Evolutionary conservation across 2,329 filamentous ascomycete species (phyloP).

Genomic region (Colletotrichum neosansevieriae): DNA sequence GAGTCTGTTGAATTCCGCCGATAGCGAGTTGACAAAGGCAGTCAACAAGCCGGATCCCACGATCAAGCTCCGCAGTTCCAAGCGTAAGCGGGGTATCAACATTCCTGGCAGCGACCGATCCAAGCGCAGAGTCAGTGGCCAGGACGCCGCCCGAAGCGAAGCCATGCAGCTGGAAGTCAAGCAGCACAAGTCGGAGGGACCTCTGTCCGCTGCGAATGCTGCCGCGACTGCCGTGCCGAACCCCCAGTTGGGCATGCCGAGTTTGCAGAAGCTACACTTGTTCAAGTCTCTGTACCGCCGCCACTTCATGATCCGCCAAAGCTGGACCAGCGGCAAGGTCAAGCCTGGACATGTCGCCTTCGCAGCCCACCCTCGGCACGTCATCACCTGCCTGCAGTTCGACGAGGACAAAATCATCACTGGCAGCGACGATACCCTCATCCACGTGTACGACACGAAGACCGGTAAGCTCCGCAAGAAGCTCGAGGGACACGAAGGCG

Average conservation of each 20-base stretch:
- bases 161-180: constrained; percentile 54
- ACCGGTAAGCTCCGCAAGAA: constrained; percentile 87
- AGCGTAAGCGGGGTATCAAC: constrained; percentile 67
- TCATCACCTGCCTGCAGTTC: constrained; percentile 97
- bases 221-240: constrained; percentile 87
- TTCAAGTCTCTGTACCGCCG: constrained; percentile 97
- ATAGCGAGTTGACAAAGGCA: constrained; percentile 61
- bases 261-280: constrained; percentile 85
- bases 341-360: constrained; percentile 95
- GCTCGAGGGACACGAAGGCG: constrained; percentile 93
- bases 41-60: constrained; percentile 56
- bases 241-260: constrained; percentile 82
- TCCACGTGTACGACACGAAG: constrained; percentile 98
- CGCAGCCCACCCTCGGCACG: constrained; percentile 93
- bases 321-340: constrained; percentile 89
- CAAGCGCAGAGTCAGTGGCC: constrained; percentile 65
- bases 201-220: constrained; percentile 86
- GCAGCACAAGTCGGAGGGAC: constrained; percentile 78
- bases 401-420: constrained; percentile 98
- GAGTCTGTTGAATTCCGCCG: constrained; percentile 64
- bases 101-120: constrained; percentile 61
- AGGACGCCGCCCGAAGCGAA: constrained; percentile 60
- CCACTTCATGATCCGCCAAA: constrained; percentile 89
- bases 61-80: constrained; percentile 62
- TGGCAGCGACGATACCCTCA: constrained; percentile 96